Evolutionary conservation across 1,284 basidiomycete genomes (phyloP), one percentile per base, ranked within the genome.

Genomic region (Ustilago trichophora): DNA sequence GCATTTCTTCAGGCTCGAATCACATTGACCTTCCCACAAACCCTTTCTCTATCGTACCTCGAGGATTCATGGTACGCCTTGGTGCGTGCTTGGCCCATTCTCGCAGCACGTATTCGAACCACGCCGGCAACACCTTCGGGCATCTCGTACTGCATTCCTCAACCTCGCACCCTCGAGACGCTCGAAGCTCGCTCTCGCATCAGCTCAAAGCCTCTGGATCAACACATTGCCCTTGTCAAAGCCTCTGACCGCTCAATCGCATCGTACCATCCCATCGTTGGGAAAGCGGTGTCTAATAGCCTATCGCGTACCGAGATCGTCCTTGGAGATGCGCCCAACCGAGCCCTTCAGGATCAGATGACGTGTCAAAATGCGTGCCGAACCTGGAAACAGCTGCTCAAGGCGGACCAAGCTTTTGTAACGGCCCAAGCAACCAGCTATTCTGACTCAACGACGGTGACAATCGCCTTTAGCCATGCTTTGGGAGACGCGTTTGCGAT

Each of bases 381-480:
- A 6, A 45, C 41, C 2, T 54, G 29, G 16, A 54, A 50, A 25
- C 35, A 62, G 37, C 33, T 62, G 7, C 21, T 62, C 12, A 19
- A 21, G 16, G 22, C 38, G 8, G 58, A 62, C 31, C 58, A 62
- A 31, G 33, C 41, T 6, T 62, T 35, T 15, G 15, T 62, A 15
- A 62, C 58, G 1, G 58, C 58, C 3, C 51, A 54, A 9, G 58
- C 58, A 15, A 62, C 58, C 2, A 18, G n/a, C 18, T 62, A 35
- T 38, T 11, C 22, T 3, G 58, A 62, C 26, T 45, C 58, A 3
- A 62, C 58, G 0, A 49, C 21, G 4, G 37, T 62, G 15, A 46
- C 46, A 5, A 49, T 62, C 35, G 35, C 45, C 12, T 62, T 62
- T 46, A 62, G 51, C 22, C 58, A 62, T 18, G 33, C 27, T 9